Evolutionary conservation across 2,329 filamentous ascomycete genomes (phyloP), one percentile per base, ranked within the genome.

Genomic region (Diplocarpon mali): DNA sequence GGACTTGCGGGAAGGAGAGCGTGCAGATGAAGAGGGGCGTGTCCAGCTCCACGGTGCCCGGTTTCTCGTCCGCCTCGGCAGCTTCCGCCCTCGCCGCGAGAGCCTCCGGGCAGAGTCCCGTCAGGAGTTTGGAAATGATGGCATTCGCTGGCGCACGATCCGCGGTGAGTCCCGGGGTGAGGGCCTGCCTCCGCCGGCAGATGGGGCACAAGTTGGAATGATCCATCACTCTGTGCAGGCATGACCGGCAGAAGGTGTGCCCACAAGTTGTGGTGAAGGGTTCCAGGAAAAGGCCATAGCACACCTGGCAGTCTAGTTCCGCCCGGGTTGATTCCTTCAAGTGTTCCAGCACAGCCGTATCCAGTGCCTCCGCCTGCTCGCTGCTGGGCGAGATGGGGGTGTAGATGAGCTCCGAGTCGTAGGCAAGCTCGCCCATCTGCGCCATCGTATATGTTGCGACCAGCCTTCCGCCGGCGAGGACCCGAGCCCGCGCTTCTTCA

Each of bases 231-330:
- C 83, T 77, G 45, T 80, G 76, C 16, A 95, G 69, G 60, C 89
- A 95, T 47, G 75, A 74, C 15, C 84, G 79, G 62, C 89, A 95
- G 57, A 92, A 90, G 0, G 87, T 95, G 62, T 95, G 89, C 1
- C 89, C 89, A 57, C 89, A 95, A 1, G 76, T 72, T 0, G 86
- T 93, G 0, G 88, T 95, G 41, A 89, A 69, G 0, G 89, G 87
- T 49, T 94, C 84, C 48, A 87, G 68, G 61, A 90, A 83, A 16
- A 93, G 64, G 34, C 79, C 76, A 62, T 90, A 93, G 64, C 89
- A 95, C 47, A 95, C 79, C 56, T 92, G 85, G 54, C 89, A 95
- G 57, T 95, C 87, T 58, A 93, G 69, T 60, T 94, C 87, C 13
- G 70, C 69, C 48, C 80, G 75, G 2, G 77, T 70, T 1, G 70